Conservation (phyloP, 2,329 filamentous ascomycete genomes). For the Epichloe festucae region DNA sequence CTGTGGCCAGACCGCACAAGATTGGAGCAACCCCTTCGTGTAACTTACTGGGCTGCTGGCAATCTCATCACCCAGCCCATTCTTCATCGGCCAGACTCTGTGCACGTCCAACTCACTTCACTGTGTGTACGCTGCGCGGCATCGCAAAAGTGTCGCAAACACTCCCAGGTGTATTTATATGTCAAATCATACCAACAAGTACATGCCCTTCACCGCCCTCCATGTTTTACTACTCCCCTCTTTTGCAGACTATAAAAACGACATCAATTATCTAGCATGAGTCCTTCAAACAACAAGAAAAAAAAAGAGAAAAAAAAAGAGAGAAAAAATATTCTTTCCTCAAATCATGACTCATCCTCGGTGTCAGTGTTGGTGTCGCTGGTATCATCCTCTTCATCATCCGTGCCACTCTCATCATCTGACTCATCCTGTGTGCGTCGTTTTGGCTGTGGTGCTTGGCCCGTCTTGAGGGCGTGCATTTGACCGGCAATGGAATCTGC, state of each 20-base stretch:
- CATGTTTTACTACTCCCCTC: background rate
- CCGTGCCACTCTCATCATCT: slow-evolving; percentile 70
- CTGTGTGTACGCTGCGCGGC: too few species aligned
- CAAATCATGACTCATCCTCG: slow-evolving; percentile 41
- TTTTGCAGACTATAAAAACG: background rate
- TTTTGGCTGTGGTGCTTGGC: slow-evolving; percentile 44
- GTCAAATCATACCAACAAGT: too few species aligned
- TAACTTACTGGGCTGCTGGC: too few species aligned
- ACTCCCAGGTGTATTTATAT: too few species aligned
- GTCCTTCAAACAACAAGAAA: background rate
- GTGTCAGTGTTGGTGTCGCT: slow-evolving; percentile 59
- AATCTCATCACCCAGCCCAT: too few species aligned
- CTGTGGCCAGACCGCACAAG: too few species aligned
- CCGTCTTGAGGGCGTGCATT: slow-evolving; percentile 76
- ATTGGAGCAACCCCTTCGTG: too few species aligned
- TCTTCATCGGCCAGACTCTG: too few species aligned
- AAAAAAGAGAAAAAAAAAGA: background rate
- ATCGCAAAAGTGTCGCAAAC: too few species aligned
- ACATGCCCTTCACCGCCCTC: too few species aligned
- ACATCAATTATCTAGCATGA: background rate
- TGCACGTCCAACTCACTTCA: too few species aligned
- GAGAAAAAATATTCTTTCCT: background rate
- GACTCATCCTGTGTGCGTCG: slow-evolving; percentile 45
- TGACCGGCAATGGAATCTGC: slow-evolving; percentile 83
- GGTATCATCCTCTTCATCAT: slow-evolving; percentile 52